Percentiles rank a stretch among this genome's conserved stretches.
Evolutionary conservation across 129 eudicot species (phyloP).

Genomic region (Flaveria brownii): DNA sequence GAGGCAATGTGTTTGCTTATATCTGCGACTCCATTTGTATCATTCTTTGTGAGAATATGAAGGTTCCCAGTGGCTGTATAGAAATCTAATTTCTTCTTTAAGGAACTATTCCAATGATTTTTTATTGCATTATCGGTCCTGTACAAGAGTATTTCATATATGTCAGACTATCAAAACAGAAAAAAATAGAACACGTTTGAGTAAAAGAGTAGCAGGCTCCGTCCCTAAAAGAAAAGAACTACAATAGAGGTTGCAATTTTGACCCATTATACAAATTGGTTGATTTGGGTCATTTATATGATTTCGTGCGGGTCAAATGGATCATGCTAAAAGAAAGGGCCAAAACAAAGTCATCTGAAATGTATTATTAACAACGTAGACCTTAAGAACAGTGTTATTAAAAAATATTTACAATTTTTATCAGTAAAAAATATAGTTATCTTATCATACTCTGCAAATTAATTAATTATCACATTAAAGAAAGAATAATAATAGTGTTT

Average conservation of each 20-base stretch:
- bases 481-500: not conserved
- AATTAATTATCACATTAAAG: not conserved
- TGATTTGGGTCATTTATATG: not conserved
- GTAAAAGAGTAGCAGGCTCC: not conserved
- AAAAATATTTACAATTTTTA: not conserved
- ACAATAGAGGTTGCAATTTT: not conserved
- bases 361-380: not conserved
- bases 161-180: not conserved
- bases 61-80: conserved; percentile 76
- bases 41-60: conserved; percentile 53
- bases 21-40: conserved; percentile 34
- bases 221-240: not conserved
- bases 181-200: not conserved
- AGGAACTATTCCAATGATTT: conserved; percentile 96
- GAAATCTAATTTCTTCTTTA: conserved; percentile 80
- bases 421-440: not conserved
- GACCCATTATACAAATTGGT: not conserved
- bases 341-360: not conserved
- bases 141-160: conserved; percentile 16
- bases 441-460: not conserved
- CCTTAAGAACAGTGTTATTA: not conserved
- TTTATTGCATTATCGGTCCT: conserved; percentile 96
- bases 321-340: not conserved
- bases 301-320: not conserved
- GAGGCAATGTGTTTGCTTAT: not conserved